phyloP scores from a whole-genome alignment of 306 rosid species.

The Cicer chorassanicum region DNA sequence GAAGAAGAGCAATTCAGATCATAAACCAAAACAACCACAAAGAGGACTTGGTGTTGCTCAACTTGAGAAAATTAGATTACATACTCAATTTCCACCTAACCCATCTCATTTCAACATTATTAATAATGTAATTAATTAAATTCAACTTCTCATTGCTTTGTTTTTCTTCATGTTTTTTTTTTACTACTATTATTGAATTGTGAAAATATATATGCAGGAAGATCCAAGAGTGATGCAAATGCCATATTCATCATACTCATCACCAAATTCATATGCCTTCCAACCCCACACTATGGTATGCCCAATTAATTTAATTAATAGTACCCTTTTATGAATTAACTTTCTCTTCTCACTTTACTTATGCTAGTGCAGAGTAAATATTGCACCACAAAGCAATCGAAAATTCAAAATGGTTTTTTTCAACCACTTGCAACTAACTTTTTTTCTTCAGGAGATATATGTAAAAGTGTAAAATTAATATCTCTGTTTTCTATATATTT shows the following conservation, averaged over 20 bases:
- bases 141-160: background rate
- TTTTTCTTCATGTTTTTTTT: background rate
- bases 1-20: constrained; percentile 63
- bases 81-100: constrained; percentile 55
- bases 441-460: too few species aligned
- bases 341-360: background rate
- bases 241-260: constrained; percentile 62
- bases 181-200: background rate
- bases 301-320: background rate
- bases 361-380: background rate
- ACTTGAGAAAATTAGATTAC: constrained; percentile 95
- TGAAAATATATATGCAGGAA: constrained; percentile 53
- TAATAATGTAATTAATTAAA: constrained; percentile 54
- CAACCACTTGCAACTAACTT: too few species aligned
- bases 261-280: constrained; percentile 62
- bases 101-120: constrained; percentile 50
- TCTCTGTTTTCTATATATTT: too few species aligned
- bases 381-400: background rate
- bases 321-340: background rate
- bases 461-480: too few species aligned
- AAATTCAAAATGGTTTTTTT: background rate
- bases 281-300: constrained; percentile 72
- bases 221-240: constrained; percentile 72
- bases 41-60: constrained; percentile 99
- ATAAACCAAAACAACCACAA: constrained; percentile 90